Conservation (phyloP, 768 basidiomycete genomes). For the Lactarius psammicola region DNA sequence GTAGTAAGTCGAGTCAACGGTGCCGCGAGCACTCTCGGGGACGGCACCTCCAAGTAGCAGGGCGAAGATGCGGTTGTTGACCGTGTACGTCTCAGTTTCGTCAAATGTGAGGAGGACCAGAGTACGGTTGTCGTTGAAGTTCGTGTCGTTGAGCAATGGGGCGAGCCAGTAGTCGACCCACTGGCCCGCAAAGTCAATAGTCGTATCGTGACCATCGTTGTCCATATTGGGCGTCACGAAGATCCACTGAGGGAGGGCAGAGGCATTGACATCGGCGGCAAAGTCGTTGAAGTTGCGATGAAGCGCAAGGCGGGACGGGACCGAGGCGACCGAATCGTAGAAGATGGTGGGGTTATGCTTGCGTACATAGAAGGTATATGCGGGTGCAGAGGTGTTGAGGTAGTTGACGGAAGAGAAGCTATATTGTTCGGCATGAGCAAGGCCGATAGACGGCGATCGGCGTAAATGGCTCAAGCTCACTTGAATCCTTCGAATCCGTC, state of each 20-base stretch:
- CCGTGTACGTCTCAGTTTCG: slow-evolving; percentile 45
- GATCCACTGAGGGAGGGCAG: slow-evolving; percentile 55
- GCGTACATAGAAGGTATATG: slow-evolving; percentile 53
- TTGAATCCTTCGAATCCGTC: slow-evolving; percentile 42
- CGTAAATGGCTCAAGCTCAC: slow-evolving; percentile 9
- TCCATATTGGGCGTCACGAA: slow-evolving; percentile 61
- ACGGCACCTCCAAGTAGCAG: slow-evolving; percentile 48
- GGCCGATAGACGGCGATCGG: neutral
- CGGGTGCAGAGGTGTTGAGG: slow-evolving; percentile 35
- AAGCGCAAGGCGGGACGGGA: slow-evolving; percentile 48
- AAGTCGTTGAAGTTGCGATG: too few relatives aligned
- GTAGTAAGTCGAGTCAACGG: too few relatives aligned
- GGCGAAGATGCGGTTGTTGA: slow-evolving; percentile 49
- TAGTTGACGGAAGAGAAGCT: slow-evolving; percentile 42
- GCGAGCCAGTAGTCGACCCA: slow-evolving; percentile 54
- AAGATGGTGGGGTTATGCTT: slow-evolving; percentile 57
- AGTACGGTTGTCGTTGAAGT: slow-evolving; percentile 55
- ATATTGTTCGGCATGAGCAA: slow-evolving; percentile 7
- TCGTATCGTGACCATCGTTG: slow-evolving; percentile 63
- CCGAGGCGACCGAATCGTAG: slow-evolving; percentile 49
- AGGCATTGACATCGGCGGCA: slow-evolving; percentile 49
- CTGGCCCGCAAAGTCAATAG: slow-evolving; percentile 43
- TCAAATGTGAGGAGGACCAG: slow-evolving; percentile 64
- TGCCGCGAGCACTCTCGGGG: slow-evolving; percentile 43
- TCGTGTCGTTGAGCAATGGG: slow-evolving; percentile 48